Base-by-base conservation (phyloP, 75 land plant species). In the Ceratopteris richardii region DNA sequence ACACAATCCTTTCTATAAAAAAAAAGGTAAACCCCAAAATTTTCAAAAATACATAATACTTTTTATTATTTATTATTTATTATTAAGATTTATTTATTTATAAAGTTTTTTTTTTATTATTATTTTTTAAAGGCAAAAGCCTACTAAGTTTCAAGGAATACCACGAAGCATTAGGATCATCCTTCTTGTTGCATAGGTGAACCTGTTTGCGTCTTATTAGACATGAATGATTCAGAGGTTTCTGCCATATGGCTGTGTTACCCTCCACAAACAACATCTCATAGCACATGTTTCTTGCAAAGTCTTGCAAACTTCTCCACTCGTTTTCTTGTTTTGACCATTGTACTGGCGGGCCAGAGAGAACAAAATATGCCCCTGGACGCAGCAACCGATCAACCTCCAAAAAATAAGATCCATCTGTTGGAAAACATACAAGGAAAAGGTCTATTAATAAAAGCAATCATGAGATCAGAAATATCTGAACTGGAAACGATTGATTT, bases 321-420 rank as follows among this genome's bases (percentile, higher is more conserved):
- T 91, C 93, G 22, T 76, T 81, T 27, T 91, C 97, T 67, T 84
- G 85, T 30, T 82, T 82, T 52, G 69, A 55, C 83, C 86, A 87
- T 47, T 71, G 76, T 22, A 91, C 93, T 43, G 97, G 97, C 36
- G 97, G 97, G 19, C 97, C 97, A 64, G 97, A 91, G 20, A 91
- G 67, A 7, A 91, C 88, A 44, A 91, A 62, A 61, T 79, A 91
- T 3, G 94, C 93, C n/a, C 97, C 97, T 14, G 88, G 83, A 18
- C 97, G 72, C 54, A 91, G 81, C 57, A 91, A 51, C 13, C 97
- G 75, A 65, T 91, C 97, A 26, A 84, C 84, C 64, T 91, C 97
- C 28, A 80, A 66, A 52, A 91, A 70, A 53, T 91, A 91, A 50
- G 93, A 80, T 44, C 84, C 97, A 84, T 88, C 97, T 91, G 81